A percentile compares a stretch with the other conserved stretches of the same genome.
Conservation (phyloP, 2,329 filamentous ascomycete genomes). For the Aspergillus calidoustus region DNA sequence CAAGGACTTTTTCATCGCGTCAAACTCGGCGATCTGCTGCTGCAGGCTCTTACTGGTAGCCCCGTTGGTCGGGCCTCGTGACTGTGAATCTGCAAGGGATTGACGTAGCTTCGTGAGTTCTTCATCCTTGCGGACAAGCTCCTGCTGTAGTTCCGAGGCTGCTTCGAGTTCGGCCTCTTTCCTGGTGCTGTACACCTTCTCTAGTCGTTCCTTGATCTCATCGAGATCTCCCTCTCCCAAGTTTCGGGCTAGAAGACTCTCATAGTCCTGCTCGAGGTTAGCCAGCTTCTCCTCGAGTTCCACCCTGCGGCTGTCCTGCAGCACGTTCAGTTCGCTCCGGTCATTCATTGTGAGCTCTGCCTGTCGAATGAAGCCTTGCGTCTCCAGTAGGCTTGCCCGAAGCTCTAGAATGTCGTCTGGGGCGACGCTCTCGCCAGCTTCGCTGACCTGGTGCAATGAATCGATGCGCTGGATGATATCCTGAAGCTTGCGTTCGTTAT, state of each 20-base stretch:
- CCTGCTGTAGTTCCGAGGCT: constrained; percentile 75
- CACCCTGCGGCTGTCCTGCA: constrained; percentile 66
- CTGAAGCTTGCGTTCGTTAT: constrained; percentile 85
- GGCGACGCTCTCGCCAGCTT: constrained; percentile 76
- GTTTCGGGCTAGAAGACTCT: constrained; percentile 78
- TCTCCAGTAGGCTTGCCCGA: constrained; percentile 79
- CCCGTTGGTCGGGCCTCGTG: constrained; percentile 62
- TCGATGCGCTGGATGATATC: constrained; percentile 85
- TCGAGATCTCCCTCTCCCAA: constrained; percentile 78
- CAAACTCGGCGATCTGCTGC: constrained; percentile 98
- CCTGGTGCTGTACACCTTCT: constrained; percentile 75
- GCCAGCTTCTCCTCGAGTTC: constrained; percentile 79
- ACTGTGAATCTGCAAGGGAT: constrained; percentile 73
- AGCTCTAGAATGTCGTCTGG: constrained; percentile 81
- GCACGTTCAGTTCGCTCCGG: constrained; percentile 66
- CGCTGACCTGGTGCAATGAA: constrained; percentile 74
- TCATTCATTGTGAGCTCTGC: constrained; percentile 85
- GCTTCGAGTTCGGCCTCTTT: constrained; percentile 74
- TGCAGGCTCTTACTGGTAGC: constrained; percentile 77
- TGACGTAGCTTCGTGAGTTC: constrained; percentile 82
- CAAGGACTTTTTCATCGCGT: constrained; percentile 99
- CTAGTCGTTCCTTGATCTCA: constrained; percentile 79
- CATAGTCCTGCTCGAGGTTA: constrained; percentile 79
- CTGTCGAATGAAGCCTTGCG: constrained; percentile 89
- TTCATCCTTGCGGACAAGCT: constrained; percentile 75